phyloP scores from a whole-genome alignment of 495 filamentous ascomycete genomes.

The Pseudevernia furfuracea region DNA sequence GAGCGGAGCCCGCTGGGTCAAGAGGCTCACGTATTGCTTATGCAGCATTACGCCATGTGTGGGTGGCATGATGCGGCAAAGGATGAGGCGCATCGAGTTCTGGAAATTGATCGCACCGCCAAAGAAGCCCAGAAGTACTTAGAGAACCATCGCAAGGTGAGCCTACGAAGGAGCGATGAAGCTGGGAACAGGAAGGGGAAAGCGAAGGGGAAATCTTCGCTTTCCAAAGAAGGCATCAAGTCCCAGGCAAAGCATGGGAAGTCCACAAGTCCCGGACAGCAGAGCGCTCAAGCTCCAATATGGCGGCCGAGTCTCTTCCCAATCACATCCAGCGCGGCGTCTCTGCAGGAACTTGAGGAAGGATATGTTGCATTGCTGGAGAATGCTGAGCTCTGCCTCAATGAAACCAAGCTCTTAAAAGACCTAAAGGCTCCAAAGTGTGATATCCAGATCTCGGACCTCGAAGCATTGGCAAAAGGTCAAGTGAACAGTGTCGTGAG shows the following conservation, averaged over 20 bases:
- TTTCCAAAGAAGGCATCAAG: neutral
- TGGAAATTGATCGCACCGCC: neutral
- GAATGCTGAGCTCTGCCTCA: neutral
- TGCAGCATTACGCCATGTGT: conserved; percentile 11
- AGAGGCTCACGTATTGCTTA: conserved; percentile 5
- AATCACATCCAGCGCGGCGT: conserved; percentile 1
- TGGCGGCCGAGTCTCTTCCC: conserved; percentile 6
- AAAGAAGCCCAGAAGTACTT: neutral
- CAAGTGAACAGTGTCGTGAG: conserved; percentile 8
- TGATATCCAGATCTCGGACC: neutral
- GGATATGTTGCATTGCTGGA: conserved; percentile 2
- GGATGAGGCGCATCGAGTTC: neutral
- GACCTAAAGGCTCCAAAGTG: neutral
- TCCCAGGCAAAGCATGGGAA: neutral
- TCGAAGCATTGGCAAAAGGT: conserved; percentile 10
- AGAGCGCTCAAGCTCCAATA: neutral
- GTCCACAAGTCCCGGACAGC: neutral
- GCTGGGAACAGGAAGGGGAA: neutral
- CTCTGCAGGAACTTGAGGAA: conserved; percentile 3
- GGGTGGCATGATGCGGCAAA: conserved; percentile 8
- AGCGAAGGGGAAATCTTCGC: neutral
- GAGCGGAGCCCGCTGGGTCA: neutral
- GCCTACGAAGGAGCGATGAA: neutral
- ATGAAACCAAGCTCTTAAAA: conserved; percentile 1
- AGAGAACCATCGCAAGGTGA: neutral